phyloP scores from a whole-genome alignment of 225 moss, liverwort and hornwort genomes.

The Neckera pumila region DNA sequence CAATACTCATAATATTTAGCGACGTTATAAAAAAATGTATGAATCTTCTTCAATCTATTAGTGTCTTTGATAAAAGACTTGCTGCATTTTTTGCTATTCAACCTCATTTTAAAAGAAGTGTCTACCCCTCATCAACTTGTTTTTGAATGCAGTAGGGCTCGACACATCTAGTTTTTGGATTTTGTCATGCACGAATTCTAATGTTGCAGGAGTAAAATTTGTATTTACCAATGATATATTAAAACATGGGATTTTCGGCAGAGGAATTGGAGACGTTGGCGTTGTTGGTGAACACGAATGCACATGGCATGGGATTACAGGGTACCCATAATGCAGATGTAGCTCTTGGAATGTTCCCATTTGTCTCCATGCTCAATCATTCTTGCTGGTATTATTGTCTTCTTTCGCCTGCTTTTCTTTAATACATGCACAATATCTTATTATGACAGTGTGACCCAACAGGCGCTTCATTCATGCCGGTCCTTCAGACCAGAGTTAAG shows the following conservation, averaged over 20 bases:
- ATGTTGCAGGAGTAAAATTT: background rate
- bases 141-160: background rate
- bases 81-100: background rate
- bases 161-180: background rate
- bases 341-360: constrained; percentile 78
- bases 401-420: background rate
- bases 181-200: background rate
- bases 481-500: background rate
- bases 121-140: background rate
- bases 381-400: constrained; percentile 53
- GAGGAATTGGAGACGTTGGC: constrained; percentile 63
- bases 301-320: constrained; percentile 79
- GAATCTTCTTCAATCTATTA: background rate
- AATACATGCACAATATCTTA: background rate
- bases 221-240: background rate
- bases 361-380: constrained; percentile 79
- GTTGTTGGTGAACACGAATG: constrained; percentile 70
- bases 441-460: background rate
- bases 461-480: background rate
- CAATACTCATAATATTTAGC: background rate
- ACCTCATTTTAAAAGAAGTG: background rate
- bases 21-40: background rate
- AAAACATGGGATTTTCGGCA: constrained; percentile 4
- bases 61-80: background rate
- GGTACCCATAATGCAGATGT: constrained; percentile 66